Evolutionary conservation across 768 basidiomycete genomes (phyloP).

Genomic region (Auriscalpium orientale): DNA sequence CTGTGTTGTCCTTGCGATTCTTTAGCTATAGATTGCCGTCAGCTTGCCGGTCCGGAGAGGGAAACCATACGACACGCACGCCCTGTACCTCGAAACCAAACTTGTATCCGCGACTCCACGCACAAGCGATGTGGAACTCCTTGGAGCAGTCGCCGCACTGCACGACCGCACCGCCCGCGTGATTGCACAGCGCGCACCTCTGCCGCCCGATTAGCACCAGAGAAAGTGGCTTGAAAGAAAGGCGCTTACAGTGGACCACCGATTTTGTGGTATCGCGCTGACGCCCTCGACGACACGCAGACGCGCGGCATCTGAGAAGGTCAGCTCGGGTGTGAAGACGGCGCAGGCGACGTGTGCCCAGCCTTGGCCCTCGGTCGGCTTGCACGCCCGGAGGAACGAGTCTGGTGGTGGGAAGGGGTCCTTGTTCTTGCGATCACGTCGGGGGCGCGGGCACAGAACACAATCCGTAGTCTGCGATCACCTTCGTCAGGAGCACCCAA

Average conservation of each 20-base stretch:
- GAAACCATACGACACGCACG: constrained; percentile 33
- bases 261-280: constrained; percentile 58
- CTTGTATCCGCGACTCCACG: constrained; percentile 74
- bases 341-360: constrained; percentile 92
- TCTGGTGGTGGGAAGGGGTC: constrained; percentile 44
- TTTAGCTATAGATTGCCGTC: constrained; percentile 48
- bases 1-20: constrained; percentile 58
- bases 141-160: constrained; percentile 76
- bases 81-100: constrained; percentile 92
- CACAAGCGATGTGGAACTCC: constrained; percentile 86
- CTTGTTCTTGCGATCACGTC: constrained; percentile 40
- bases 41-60: background rate
- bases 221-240: constrained; percentile 7
- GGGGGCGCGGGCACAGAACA: constrained; percentile 67
- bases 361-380: constrained; percentile 88
- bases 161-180: constrained; percentile 69
- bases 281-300: constrained; percentile 84
- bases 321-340: constrained; percentile 79
- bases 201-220: constrained; percentile 21
- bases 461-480: constrained; percentile 66
- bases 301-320: constrained; percentile 65
- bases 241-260: constrained; percentile 65
- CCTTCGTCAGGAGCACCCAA: too few relatives aligned
- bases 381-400: constrained; percentile 67
- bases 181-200: constrained; percentile 72